Evolutionary conservation across 1,284 basidiomycete genomes (phyloP).

Genomic region (Flammula alnicola): DNA sequence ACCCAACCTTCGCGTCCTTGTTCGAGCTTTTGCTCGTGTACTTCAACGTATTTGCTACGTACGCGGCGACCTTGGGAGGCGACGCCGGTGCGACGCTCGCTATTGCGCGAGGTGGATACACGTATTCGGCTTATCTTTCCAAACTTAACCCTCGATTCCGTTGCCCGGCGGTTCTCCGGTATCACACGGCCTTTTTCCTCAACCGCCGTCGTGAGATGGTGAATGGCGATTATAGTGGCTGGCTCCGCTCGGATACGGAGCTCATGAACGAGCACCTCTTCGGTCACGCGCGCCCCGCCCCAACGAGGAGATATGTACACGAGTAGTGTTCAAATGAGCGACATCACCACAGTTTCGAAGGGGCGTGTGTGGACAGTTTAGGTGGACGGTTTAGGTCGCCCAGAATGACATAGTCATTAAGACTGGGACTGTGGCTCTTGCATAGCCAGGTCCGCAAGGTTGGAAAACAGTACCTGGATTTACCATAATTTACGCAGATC

Average conservation of each 20-base stretch:
- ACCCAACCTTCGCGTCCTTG: neutral
- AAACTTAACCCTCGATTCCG: neutral
- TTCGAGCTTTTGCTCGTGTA: neutral
- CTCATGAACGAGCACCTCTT: neutral
- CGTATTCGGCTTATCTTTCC: neutral
- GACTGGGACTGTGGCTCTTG: no score
- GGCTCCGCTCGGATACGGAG: neutral
- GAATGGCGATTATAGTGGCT: neutral
- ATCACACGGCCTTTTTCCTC: slow-evolving; percentile 1
- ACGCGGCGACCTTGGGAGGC: neutral
- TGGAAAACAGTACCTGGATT: no score
- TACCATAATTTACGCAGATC: no score
- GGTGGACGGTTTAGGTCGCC: no score
- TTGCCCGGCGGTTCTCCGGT: neutral
- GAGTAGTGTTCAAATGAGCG: no score
- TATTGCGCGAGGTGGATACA: neutral
- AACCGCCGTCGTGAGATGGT: neutral
- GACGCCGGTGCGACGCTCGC: neutral
- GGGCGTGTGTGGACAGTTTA: no score
- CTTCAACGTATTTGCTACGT: neutral
- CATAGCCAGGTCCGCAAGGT: no score
- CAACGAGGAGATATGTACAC: no score
- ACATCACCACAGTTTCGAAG: no score
- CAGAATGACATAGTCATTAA: no score
- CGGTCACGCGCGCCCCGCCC: neutral